Percentiles rank a stretch among this genome's conserved stretches.
Conservation (phyloP, 345 rosid species). For the Dovyalis caffra region DNA sequence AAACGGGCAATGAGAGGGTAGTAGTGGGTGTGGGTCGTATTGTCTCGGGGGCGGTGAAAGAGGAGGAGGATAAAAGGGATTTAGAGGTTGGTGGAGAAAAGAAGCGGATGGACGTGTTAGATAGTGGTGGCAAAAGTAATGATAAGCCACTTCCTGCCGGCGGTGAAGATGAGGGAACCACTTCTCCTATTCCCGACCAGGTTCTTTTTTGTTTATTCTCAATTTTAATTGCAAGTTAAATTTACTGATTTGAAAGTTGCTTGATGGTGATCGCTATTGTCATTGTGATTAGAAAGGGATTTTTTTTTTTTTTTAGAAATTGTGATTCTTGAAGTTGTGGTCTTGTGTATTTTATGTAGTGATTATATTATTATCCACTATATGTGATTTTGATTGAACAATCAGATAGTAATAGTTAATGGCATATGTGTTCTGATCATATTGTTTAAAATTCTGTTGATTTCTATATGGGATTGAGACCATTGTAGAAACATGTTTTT, state of each 20-base stretch:
- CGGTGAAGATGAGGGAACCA: conserved; percentile 87
- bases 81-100: not conserved
- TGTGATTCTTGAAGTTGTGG: not conserved
- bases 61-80: conserved; percentile 29
- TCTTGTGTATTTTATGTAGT: not conserved
- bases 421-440: too few species aligned
- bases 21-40: conserved; percentile 11
- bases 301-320: too few species aligned
- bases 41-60: conserved; percentile 19
- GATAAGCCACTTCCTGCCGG: conserved; percentile 68
- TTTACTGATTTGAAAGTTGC: not conserved
- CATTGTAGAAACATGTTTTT: not conserved
- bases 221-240: not conserved
- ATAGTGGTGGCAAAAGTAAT: conserved; percentile 69
- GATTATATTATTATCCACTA: not conserved
- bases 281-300: not conserved
- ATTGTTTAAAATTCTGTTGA: not conserved
- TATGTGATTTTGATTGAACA: too few species aligned
- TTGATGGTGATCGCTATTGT: not conserved
- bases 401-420: not conserved
- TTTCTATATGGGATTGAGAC: not conserved
- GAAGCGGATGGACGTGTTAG: conserved; percentile 53
- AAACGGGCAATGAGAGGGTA: not conserved
- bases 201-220: conserved; percentile 26
- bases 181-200: conserved; percentile 88